phyloP scores from a whole-genome alignment of 257 asterid genomes.

The Solanum arcanum region DNA sequence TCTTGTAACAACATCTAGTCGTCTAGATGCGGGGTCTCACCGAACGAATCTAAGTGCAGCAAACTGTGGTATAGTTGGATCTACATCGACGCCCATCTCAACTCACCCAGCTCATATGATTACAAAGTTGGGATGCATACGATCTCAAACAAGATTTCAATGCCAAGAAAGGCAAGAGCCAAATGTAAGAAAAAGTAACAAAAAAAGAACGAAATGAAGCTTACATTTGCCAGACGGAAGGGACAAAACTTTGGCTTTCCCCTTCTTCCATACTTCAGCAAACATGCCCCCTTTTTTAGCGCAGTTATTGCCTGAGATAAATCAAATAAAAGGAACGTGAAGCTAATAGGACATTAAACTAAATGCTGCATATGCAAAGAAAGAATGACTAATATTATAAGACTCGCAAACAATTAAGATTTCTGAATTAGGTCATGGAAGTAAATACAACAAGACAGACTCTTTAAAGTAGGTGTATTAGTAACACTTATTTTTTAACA shows the following conservation, averaged over 20 bases:
- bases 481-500: not conserved
- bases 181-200: not conserved
- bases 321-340: constrained; percentile 6
- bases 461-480: not conserved
- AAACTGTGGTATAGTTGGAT: not conserved
- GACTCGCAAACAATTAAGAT: not conserved
- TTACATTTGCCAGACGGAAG: constrained; percentile 76
- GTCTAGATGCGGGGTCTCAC: not conserved
- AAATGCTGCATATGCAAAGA: not conserved
- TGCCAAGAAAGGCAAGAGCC: not conserved
- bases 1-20: not conserved
- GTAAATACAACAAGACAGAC: not conserved
- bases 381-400: not conserved
- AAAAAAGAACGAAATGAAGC: constrained; percentile 7
- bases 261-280: constrained; percentile 85
- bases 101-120: not conserved
- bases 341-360: constrained; percentile 7
- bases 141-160: not conserved
- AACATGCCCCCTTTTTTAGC: constrained; percentile 78
- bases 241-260: constrained; percentile 95
- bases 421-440: not conserved
- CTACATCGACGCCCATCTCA: not conserved
- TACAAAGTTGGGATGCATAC: not conserved
- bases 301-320: constrained; percentile 65
- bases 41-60: not conserved